Percentiles rank a stretch among this genome's conserved stretches.
Evolutionary conservation across 768 basidiomycete species (phyloP).

Genomic region (Austroboletus eburneus): DNA sequence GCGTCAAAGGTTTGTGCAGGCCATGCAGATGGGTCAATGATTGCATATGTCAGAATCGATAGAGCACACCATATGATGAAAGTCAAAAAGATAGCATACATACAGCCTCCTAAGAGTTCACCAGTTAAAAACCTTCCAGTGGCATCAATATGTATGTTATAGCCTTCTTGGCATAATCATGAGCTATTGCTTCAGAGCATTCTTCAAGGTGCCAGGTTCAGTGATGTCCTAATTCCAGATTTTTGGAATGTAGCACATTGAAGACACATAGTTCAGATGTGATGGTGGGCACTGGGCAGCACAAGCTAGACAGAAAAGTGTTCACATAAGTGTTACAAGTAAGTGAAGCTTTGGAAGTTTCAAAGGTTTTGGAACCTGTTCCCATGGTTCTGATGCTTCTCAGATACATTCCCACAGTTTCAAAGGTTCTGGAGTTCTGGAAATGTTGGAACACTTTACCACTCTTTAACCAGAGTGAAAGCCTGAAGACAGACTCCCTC

Average conservation of each 20-base stretch:
- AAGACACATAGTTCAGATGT: conserved; percentile 33
- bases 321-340: conserved; percentile 16
- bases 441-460: no score
- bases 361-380: no score
- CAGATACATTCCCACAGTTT: no score
- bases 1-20: conserved; percentile 35
- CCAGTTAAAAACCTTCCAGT: conserved; percentile 28
- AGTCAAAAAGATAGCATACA: no score
- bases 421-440: no score
- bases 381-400: no score
- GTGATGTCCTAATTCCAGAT: conserved; percentile 40
- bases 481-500: no score
- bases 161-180: conserved; percentile 51
- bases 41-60: no score
- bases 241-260: conserved; percentile 40
- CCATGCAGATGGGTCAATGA: conserved; percentile 3
- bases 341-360: no score
- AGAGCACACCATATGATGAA: conserved; percentile 22
- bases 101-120: no score
- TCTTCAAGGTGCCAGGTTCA: no score
- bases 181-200: conserved; percentile 48
- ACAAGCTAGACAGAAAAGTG: conserved; percentile 12
- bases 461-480: no score
- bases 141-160: conserved; percentile 31
- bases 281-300: conserved; percentile 3